A percentile compares a stretch with the other conserved stretches of the same genome.
Conservation (phyloP, 2,329 filamentous ascomycete species). For the Beauveria sp. region DNA sequence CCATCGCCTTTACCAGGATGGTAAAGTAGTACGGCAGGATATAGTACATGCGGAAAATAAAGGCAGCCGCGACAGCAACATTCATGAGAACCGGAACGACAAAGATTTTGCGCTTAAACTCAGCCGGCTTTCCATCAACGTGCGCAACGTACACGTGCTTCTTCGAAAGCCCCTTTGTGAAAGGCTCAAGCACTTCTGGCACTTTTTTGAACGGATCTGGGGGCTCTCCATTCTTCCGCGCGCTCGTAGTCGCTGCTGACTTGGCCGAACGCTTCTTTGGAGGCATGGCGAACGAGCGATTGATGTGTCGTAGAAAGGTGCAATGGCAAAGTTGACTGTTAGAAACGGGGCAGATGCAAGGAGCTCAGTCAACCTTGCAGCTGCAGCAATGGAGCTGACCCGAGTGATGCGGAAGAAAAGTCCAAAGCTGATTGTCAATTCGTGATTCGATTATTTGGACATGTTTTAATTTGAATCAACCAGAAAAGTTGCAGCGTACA, state of each 20-base stretch:
- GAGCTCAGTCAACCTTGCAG: background rate
- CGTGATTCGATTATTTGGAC: too few relatives aligned
- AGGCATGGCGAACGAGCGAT: conserved; percentile 12
- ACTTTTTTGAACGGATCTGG: conserved; percentile 63
- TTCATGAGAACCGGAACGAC: conserved; percentile 73
- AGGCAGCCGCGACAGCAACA: conserved; percentile 52
- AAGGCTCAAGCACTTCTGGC: conserved; percentile 53
- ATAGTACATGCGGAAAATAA: conserved; percentile 60
- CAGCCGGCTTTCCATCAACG: conserved; percentile 61
- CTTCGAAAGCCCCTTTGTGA: conserved; percentile 58
- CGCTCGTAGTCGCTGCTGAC: conserved; percentile 15
- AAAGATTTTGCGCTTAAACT: conserved; percentile 79
- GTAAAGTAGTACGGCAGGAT: conserved; percentile 67
- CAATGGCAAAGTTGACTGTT: background rate
- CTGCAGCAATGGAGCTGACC: too few relatives aligned
- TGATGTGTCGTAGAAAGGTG: background rate
- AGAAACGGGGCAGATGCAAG: background rate
- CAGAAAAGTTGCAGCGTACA: background rate
- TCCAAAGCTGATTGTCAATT: too few relatives aligned
- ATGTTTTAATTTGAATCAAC: too few relatives aligned
- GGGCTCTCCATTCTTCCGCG: conserved; percentile 31
- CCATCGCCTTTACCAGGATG: conserved; percentile 57
- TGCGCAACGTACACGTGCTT: conserved; percentile 77
- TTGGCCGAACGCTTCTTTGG: conserved; percentile 28
- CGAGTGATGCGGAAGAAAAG: too few relatives aligned